Conservation (phyloP, 108 stramenopile genomes). For the Fragilaria crotonensis region DNA sequence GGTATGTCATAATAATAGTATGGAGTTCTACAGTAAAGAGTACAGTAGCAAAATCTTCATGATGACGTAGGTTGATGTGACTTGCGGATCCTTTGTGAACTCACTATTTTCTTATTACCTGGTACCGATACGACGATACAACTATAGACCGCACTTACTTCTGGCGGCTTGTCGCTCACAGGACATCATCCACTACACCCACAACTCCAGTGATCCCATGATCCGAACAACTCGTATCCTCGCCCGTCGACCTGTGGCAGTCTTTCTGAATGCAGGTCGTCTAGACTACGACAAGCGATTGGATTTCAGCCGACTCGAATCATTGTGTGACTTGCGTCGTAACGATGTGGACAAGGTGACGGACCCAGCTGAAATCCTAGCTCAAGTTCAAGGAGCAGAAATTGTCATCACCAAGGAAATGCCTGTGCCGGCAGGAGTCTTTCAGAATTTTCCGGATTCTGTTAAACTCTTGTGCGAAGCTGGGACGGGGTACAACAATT, state of each 20-base stretch:
- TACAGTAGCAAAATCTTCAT: too few relatives aligned
- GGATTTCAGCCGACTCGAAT: conserved; percentile 40
- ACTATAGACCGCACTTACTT: too few relatives aligned
- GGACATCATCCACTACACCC: too few relatives aligned
- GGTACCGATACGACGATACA: too few relatives aligned
- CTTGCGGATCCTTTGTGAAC: too few relatives aligned
- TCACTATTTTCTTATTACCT: too few relatives aligned
- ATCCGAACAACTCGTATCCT: neutral
- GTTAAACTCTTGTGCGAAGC: conserved; percentile 80
- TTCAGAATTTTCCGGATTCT: conserved; percentile 46
- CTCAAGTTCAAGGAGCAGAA: conserved; percentile 49
- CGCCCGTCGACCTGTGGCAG: conserved; percentile 26
- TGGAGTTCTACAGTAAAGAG: too few relatives aligned
- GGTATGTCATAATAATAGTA: too few relatives aligned
- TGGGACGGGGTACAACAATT: conserved; percentile 88
- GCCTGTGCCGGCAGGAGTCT: conserved; percentile 34
- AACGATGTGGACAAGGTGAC: conserved; percentile 48
- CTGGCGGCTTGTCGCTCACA: too few relatives aligned
- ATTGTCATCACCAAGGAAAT: conserved; percentile 87
- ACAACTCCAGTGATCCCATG: neutral
- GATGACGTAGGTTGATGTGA: too few relatives aligned
- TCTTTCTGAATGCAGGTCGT: conserved; percentile 68
- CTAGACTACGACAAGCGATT: conserved; percentile 70
- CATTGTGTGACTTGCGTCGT: conserved; percentile 38
- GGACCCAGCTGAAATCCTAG: conserved; percentile 55